Base-by-base conservation (phyloP, 2,329 filamentous ascomycete genomes). In the Ophiocordyceps robertsii region DNA sequence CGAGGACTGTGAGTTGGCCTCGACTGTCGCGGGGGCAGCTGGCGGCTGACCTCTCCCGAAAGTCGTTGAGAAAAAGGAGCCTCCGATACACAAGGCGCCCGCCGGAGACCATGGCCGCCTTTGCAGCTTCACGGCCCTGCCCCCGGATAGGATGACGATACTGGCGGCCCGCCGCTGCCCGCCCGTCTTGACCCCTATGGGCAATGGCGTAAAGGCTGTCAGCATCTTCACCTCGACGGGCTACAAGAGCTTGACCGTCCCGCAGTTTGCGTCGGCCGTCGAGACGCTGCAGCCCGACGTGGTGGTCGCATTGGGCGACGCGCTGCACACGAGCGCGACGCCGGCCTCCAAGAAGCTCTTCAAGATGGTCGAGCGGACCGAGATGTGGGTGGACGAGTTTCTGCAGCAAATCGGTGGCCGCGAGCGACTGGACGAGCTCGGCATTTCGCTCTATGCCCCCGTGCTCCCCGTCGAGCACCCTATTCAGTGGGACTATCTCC, bases 211-310 rank as follows among this genome's bases (percentile, higher is more conserved):
- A 47, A 75, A 74, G 33, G 73, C 79, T 38, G 70, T 96, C 36
- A 79, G 83, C 16, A 73, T 96, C 39, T 80, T 84, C 56, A 95
- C 92, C 2, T 90, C 88, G 0, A 85, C 87, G 1, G 92, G 92
- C 29, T 95, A 93, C 62, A 75, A 77, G 47, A 70, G 75, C 44
- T 66, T 96, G 30, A 73, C 75, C 29, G 75, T 78, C 0, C 68
- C 75, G 7, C 76, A 84, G 42, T 96, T 92, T 63, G 67, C 73
- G 30, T 66, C 75, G 6, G 78, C 79, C 16, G 68, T 83, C 29
- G 63, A 72, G 45, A 70, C 66, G n/a, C 63, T 95, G 31, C 69
- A 71, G 41, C 86, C 90, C 1, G 90, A 98, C 56, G 81, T 96
- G 42, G 76, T 82, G 31, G 71, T 96, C 21, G 80, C 80, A 0